These are phyloP conservation scores for Heimioporus sp. DNA, from an alignment of 768 basidiomycete species.

Conservation along the genomic window DNA sequence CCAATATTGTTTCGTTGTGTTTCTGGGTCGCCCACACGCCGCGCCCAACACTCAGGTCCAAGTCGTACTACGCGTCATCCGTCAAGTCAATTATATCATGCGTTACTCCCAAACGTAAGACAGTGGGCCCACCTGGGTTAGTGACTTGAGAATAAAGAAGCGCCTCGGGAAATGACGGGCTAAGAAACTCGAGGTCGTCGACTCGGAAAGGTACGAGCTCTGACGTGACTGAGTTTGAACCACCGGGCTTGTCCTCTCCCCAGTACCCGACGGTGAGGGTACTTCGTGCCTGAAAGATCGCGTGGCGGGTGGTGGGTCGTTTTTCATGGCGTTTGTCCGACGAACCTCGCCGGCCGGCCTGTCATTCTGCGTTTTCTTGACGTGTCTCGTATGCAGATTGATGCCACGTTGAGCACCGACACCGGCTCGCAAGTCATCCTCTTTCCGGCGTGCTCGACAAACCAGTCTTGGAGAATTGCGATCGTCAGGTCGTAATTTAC, in stretches of 20 bases:
- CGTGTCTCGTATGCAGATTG: slow-evolving; percentile 81
- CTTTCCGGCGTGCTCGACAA: slow-evolving; percentile 75
- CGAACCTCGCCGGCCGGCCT: slow-evolving; percentile 11
- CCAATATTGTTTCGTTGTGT: slow-evolving; percentile 88
- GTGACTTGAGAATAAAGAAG: slow-evolving; percentile 91
- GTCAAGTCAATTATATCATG: not conserved
- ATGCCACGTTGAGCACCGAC: slow-evolving; percentile 89
- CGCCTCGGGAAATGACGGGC: slow-evolving; percentile 75
- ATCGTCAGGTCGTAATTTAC: slow-evolving; percentile 66
- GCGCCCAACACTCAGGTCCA: slow-evolving; percentile 75
- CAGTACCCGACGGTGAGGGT: not conserved
- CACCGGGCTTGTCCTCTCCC: not conserved
- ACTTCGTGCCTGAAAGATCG: slow-evolving; percentile 43
- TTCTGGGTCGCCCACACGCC: slow-evolving; percentile 91
- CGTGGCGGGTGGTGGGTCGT: slow-evolving; percentile 17
- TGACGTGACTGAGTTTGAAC: slow-evolving; percentile 39
- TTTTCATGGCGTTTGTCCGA: not conserved
- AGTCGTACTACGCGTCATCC: slow-evolving; percentile 52
- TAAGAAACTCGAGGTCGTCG: slow-evolving; percentile 83
- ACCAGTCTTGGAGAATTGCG: slow-evolving; percentile 73
- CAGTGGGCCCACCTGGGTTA: slow-evolving; percentile 59
- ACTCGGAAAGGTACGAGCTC: slow-evolving; percentile 57
- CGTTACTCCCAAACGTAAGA: not conserved
- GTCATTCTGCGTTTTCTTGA: slow-evolving; percentile 54
- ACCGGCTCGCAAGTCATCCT: slow-evolving; percentile 86